Percentiles rank a stretch among this genome's conserved stretches.
These are phyloP conservation scores for Daldinia caldariorum DNA, from an alignment of 495 filamentous ascomycete species.

Conservation along the genomic window DNA sequence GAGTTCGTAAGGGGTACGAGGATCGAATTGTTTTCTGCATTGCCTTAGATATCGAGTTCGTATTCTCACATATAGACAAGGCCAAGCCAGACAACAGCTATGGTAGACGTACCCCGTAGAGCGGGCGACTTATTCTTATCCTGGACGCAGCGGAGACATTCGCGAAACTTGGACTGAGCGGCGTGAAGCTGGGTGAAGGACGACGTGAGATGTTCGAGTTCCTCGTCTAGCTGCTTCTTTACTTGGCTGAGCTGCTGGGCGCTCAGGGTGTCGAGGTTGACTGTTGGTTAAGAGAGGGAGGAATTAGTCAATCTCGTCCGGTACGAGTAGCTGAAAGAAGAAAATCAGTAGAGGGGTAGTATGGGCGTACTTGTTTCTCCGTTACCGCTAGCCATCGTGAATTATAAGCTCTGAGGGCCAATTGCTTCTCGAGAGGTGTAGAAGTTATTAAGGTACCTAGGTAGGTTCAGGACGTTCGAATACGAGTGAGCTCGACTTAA, in stretches of 20 bases:
- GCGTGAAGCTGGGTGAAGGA: conserved; percentile 89
- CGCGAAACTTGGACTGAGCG: conserved; percentile 89
- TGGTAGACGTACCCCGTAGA: conserved; percentile 48
- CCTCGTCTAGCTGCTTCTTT: conserved; percentile 94
- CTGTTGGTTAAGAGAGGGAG: conserved; percentile 31
- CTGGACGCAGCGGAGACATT: conserved; percentile 81
- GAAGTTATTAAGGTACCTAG: neutral
- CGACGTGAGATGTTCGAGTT: conserved; percentile 88
- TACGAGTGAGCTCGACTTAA: neutral
- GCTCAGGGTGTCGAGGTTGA: conserved; percentile 61
- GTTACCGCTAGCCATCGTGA: conserved; percentile 30
- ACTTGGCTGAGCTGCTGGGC: conserved; percentile 67
- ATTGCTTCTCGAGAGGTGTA: neutral
- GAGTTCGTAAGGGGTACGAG: conserved; percentile 92
- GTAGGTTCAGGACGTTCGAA: neutral
- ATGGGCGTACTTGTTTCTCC: conserved; percentile 30
- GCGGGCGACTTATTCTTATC: conserved; percentile 60
- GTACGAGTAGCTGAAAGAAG: neutral
- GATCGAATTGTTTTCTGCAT: conserved; percentile 67
- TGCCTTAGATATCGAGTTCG: conserved; percentile 8
- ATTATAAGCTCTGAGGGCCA: neutral
- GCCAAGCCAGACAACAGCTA: neutral
- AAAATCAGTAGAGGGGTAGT: neutral
- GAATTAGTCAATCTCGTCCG: neutral
- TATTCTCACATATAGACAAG: neutral